phyloP scores from a whole-genome alignment of 805 yeast genomes.

The Ogataea corticis region DNA sequence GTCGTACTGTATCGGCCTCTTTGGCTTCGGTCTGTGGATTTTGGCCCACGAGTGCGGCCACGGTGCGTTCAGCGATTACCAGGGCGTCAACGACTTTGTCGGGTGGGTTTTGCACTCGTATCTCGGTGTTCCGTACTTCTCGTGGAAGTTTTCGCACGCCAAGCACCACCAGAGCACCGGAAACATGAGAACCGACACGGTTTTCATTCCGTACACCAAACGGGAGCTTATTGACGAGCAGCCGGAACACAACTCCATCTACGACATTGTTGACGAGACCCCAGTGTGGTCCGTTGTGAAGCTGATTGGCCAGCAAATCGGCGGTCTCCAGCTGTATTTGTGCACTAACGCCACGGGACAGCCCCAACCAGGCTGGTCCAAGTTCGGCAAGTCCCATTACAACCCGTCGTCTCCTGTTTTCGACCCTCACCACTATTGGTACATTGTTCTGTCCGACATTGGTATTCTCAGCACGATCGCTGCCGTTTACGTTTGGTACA shows the following conservation, averaged over 20 bases:
- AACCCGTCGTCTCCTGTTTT: conserved; percentile 57
- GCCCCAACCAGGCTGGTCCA: conserved; percentile 43
- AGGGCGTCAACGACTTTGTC: conserved; percentile 50
- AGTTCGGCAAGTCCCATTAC: conserved; percentile 49
- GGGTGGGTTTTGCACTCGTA: conserved; percentile 65
- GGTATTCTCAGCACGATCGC: conserved; percentile 49
- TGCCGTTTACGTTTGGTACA: conserved; percentile 53
- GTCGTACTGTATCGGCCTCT: conserved; percentile 44
- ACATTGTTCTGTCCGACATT: conserved; percentile 52
- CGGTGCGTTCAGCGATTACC: conserved; percentile 58
- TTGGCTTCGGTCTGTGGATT: conserved; percentile 62
- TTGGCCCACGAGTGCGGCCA: conserved; percentile 69
- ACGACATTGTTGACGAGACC: conserved; percentile 54
- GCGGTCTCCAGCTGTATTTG: conserved; percentile 54
- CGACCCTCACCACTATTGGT: conserved; percentile 56
- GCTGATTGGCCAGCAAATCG: conserved; percentile 54
- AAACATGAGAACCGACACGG: conserved; percentile 59
- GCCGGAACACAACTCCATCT: conserved; percentile 35
- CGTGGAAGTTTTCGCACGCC: conserved; percentile 61
- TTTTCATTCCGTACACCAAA: conserved; percentile 56
- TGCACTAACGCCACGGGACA: conserved; percentile 60
- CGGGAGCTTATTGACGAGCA: conserved; percentile 41
- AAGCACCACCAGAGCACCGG: conserved; percentile 68
- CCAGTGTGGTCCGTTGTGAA: conserved; percentile 48
- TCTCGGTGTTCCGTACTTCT: conserved; percentile 57